These are phyloP conservation scores for Pseudozyma pruni DNA, from an alignment of 1,284 basidiomycete genomes.

Conservation along the genomic window DNA sequence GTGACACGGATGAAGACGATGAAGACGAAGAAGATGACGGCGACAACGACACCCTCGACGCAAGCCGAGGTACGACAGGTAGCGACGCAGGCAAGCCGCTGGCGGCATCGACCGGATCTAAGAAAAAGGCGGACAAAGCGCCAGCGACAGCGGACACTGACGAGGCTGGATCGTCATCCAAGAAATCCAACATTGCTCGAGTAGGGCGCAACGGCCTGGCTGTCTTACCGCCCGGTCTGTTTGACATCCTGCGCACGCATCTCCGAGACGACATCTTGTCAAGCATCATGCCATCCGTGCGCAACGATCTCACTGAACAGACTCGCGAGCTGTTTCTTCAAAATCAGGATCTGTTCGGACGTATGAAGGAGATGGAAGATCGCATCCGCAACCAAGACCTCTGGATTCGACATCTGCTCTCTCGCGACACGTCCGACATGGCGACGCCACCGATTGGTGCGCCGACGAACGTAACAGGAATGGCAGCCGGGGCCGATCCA, in stretches of 20 bases:
- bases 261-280: slow-evolving; percentile 46
- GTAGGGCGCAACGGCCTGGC: slow-evolving; percentile 50
- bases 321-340: slow-evolving; percentile 48
- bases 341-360: slow-evolving; percentile 43
- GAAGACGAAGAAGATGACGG: slow-evolving; percentile 6
- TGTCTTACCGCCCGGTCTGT: slow-evolving; percentile 43
- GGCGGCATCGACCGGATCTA: slow-evolving; percentile 3
- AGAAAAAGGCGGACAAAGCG: slow-evolving; percentile 11
- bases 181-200: slow-evolving; percentile 40
- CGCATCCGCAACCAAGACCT: slow-evolving; percentile 44
- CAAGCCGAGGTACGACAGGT: slow-evolving; percentile 3
- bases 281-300: slow-evolving; percentile 47
- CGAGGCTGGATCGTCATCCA: slow-evolving; percentile 5
- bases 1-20: slow-evolving; percentile 17
- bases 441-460: slow-evolving; percentile 19
- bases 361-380: slow-evolving; percentile 47
- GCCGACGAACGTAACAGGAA: slow-evolving; percentile 6
- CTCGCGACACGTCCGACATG: slow-evolving; percentile 29
- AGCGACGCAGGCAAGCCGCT: slow-evolving; percentile 10
- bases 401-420: slow-evolving; percentile 42
- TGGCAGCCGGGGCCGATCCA: slow-evolving; percentile 12
- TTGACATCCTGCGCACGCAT: slow-evolving; percentile 46
- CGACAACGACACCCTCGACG: neutral
- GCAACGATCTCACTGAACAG: slow-evolving; percentile 47
- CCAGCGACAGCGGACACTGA: neutral